phyloP scores from a whole-genome alignment of 2,329 filamentous ascomycete genomes.

The Claviceps africana region DNA sequence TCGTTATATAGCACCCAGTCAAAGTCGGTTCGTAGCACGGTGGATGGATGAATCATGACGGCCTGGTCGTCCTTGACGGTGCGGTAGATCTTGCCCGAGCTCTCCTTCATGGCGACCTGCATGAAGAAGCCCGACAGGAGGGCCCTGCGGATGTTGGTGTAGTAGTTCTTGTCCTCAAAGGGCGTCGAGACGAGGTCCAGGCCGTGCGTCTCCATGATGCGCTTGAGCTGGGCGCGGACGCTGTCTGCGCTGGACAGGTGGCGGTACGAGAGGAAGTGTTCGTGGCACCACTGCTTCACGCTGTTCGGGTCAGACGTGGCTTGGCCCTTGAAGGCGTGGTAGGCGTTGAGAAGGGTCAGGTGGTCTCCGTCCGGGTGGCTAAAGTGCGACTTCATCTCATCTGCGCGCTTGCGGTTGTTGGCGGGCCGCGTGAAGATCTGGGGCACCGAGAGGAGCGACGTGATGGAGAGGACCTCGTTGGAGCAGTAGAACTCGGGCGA shows the following conservation, averaged over 20 bases:
- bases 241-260: conserved; percentile 88
- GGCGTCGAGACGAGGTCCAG: conserved; percentile 77
- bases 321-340: conserved; percentile 85
- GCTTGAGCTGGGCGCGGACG: conserved; percentile 78
- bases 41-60: conserved; percentile 86
- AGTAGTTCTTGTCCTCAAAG: conserved; percentile 94
- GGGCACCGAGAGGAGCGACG: conserved; percentile 82
- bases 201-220: conserved; percentile 90
- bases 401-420: conserved; percentile 72
- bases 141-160: conserved; percentile 88
- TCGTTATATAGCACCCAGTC: conserved; percentile 99
- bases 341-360: conserved; percentile 89
- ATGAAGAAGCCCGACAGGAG: conserved; percentile 96
- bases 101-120: conserved; percentile 94
- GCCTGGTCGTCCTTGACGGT: conserved; percentile 95
- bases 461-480: conserved; percentile 93
- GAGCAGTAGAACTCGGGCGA: conserved; percentile 98
- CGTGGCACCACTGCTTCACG: conserved; percentile 84
- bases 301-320: conserved; percentile 46
- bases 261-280: conserved; percentile 85
- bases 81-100: conserved; percentile 75
- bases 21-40: conserved; percentile 72
- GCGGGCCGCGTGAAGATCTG: conserved; percentile 86
- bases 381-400: conserved; percentile 95
- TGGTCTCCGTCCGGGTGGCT: conserved; percentile 90